phyloP scores from a whole-genome alignment of 164 flowering plant species.

The Annona squamosa region DNA sequence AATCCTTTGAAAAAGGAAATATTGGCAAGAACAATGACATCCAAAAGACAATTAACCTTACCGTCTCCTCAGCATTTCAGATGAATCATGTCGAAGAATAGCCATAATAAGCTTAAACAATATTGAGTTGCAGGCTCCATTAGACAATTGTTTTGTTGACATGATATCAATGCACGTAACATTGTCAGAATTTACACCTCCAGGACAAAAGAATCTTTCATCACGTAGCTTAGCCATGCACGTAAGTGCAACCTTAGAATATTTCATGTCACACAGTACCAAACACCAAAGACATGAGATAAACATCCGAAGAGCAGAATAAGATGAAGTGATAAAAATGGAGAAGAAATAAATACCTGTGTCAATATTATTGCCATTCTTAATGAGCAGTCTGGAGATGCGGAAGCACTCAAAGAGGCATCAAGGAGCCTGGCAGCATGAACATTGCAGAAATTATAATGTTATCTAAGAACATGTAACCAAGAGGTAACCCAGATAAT shows the following conservation, averaged over 20 bases:
- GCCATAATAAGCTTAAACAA: constrained; percentile 82
- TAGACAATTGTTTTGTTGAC: constrained; percentile 64
- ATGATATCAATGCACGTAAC: constrained; percentile 81
- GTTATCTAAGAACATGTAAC: background rate
- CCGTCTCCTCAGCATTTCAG: constrained; percentile 90
- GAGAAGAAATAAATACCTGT: constrained; percentile 43
- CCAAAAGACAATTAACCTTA: constrained; percentile 14
- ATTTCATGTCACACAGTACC: background rate
- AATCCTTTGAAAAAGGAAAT: constrained; percentile 3
- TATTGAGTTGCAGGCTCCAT: constrained; percentile 83
- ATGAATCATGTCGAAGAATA: constrained; percentile 71
- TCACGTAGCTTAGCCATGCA: constrained; percentile 97
- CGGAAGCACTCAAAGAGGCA: constrained; percentile 75
- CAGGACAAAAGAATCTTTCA: constrained; percentile 64
- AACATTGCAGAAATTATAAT: background rate
- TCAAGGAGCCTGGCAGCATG: constrained; percentile 59
- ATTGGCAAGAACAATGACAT: constrained; percentile 3
- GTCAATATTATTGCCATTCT: constrained; percentile 81
- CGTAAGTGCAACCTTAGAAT: constrained; percentile 75
- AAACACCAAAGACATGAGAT: background rate
- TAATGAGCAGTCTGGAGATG: constrained; percentile 89
- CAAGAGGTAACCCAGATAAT: background rate
- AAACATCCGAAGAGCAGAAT: background rate
- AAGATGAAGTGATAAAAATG: background rate
- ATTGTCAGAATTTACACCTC: constrained; percentile 57